Evolutionary conservation across 768 basidiomycete genomes (phyloP).

Genomic region (Tephrocybe rancida): DNA sequence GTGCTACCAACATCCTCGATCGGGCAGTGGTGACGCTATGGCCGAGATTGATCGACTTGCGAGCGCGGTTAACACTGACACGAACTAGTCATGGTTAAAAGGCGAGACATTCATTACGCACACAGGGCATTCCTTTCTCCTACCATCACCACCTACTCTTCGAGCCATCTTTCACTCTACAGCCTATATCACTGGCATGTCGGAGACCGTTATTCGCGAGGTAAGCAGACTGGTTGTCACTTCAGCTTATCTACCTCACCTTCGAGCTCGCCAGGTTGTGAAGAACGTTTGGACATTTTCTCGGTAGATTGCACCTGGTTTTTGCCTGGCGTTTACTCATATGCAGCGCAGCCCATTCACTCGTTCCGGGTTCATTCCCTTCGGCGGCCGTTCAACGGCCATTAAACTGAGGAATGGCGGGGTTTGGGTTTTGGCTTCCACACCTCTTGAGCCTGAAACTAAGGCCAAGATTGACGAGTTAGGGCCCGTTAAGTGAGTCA

Average conservation of each 20-base stretch:
- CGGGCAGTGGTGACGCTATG: too few species aligned
- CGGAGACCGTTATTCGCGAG: conserved; percentile 42
- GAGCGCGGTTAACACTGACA: too few species aligned
- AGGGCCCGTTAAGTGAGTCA: conserved; percentile 63
- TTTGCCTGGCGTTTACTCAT: not conserved
- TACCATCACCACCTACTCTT: not conserved
- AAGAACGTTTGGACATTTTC: conserved; percentile 65
- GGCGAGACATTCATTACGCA: too few species aligned
- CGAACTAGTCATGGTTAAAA: too few species aligned
- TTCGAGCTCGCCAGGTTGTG: conserved; percentile 32
- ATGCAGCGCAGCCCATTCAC: conserved; percentile 52
- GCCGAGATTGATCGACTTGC: too few species aligned
- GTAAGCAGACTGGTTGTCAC: conserved; percentile 21
- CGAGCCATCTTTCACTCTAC: too few species aligned
- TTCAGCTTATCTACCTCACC: not conserved
- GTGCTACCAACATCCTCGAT: too few species aligned
- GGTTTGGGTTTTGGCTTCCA: conserved; percentile 80
- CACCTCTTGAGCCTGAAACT: conserved; percentile 64
- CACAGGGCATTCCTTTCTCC: not conserved
- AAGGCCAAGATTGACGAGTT: conserved; percentile 60
- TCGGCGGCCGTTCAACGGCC: conserved; percentile 82
- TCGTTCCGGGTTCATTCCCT: conserved; percentile 63
- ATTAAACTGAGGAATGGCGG: conserved; percentile 63
- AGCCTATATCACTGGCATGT: conserved; percentile 21
- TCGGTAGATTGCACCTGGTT: conserved; percentile 34